Percentiles rank a stretch among this genome's conserved stretches.
These are phyloP conservation scores for Sequoia sempervirens DNA, from an alignment of 75 land plant genomes.

Conservation along the genomic window DNA sequence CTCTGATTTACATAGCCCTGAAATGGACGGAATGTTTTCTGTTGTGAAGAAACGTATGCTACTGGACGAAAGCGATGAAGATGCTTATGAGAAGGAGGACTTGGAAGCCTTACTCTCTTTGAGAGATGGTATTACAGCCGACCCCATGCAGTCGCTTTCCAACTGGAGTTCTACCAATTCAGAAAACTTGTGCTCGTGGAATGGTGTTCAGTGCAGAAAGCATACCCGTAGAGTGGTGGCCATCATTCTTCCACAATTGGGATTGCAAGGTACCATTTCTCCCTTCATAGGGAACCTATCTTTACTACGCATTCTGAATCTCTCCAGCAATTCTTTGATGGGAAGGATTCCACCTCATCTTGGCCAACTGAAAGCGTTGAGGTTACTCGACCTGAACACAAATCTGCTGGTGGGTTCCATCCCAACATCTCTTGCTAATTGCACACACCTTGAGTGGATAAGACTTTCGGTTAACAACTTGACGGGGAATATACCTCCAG, in stretches of 20 bases:
- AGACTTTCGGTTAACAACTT: not conserved
- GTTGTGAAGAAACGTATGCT: no score
- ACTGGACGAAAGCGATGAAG: no score
- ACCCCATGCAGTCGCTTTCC: not conserved
- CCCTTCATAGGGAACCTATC: not conserved
- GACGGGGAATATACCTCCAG: not conserved
- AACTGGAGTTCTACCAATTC: not conserved
- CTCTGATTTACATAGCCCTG: no score
- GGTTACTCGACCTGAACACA: not conserved
- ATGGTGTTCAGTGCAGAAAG: not conserved
- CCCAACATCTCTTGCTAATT: not conserved
- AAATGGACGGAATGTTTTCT: no score
- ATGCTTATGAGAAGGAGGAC: no score
- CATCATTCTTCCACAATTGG: not conserved
- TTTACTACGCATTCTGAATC: not conserved
- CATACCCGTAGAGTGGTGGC: not conserved
- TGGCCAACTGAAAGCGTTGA: constrained; percentile 6
- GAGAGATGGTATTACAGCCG: no score
- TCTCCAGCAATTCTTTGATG: constrained; percentile 11
- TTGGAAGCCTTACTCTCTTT: no score
- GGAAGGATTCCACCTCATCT: constrained; percentile 22
- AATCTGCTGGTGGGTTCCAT: not conserved
- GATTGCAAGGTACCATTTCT: not conserved
- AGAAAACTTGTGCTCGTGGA: not conserved
- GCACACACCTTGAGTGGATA: not conserved